Percentiles rank a stretch among this genome's conserved stretches.
These are phyloP conservation scores for Sclerotinia borealis DNA, from an alignment of 2,329 filamentous ascomycete species.

Conservation along the genomic window DNA sequence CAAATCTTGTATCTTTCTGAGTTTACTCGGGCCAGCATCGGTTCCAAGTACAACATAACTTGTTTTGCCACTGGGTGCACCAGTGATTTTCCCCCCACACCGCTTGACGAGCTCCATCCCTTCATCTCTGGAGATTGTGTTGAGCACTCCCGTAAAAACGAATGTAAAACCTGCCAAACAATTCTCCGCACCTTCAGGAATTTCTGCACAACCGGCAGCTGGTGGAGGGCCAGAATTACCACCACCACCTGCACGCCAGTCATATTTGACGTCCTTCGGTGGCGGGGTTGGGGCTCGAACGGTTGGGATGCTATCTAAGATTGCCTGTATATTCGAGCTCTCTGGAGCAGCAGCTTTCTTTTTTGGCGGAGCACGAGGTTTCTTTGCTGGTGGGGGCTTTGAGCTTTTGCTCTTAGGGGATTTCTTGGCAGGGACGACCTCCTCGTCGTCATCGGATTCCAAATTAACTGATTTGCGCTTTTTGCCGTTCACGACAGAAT, in stretches of 20 bases:
- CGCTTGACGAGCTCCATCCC: slow-evolving; percentile 81
- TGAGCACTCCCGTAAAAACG: slow-evolving; percentile 87
- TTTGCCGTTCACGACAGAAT: slow-evolving; percentile 34
- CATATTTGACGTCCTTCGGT: slow-evolving; percentile 68
- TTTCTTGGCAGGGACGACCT: slow-evolving; percentile 51
- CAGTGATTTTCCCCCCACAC: slow-evolving; percentile 87
- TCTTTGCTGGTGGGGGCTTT: slow-evolving; percentile 32
- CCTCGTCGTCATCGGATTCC: slow-evolving; percentile 51
- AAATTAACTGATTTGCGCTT: slow-evolving; percentile 54
- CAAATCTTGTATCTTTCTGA: slow-evolving; percentile 74
- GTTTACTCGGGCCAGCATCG: slow-evolving; percentile 89
- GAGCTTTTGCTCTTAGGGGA: slow-evolving; percentile 30
- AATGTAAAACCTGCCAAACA: slow-evolving; percentile 86
- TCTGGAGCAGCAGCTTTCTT: slow-evolving; percentile 64
- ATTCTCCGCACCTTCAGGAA: slow-evolving; percentile 80
- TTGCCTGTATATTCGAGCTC: slow-evolving; percentile 68
- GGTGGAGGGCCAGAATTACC: slow-evolving; percentile 59
- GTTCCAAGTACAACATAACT: slow-evolving; percentile 86
- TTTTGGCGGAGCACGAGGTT: slow-evolving; percentile 38
- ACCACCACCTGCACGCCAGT: slow-evolving; percentile 61
- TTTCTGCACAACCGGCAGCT: slow-evolving; percentile 57
- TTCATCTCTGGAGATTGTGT: slow-evolving; percentile 76
- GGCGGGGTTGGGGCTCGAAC: slow-evolving; percentile 81
- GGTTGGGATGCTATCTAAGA: slow-evolving; percentile 80
- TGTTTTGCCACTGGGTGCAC: slow-evolving; percentile 83